Percentiles rank a stretch among this genome's conserved stretches.
These are phyloP conservation scores for Triangularia verruculosa DNA, from an alignment of 2,329 filamentous ascomycete genomes.

Conservation along the genomic window DNA sequence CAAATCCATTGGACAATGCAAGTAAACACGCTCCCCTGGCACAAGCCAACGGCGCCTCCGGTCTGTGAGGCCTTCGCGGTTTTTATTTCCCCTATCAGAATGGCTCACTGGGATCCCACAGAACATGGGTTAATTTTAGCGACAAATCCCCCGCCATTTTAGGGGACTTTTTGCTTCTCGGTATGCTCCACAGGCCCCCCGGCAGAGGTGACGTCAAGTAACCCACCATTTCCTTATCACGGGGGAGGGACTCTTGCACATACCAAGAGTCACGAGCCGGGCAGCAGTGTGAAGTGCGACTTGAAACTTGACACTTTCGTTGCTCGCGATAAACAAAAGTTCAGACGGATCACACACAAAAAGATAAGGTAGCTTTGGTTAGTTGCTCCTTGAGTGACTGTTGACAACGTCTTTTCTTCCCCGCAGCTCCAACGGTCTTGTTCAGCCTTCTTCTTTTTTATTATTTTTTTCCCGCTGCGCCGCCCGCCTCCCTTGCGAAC, in stretches of 20 bases:
- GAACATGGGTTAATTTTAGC: background rate
- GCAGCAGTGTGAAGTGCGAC: background rate
- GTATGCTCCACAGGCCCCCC: background rate
- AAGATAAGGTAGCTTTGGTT: background rate
- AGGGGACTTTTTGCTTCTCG: background rate
- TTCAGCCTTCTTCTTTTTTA: background rate
- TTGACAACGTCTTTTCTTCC: background rate
- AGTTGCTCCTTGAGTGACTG: background rate
- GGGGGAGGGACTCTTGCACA: too few relatives aligned
- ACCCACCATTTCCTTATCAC: background rate
- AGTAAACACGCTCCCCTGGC: background rate
- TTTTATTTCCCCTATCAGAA: background rate
- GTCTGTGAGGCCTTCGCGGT: background rate
- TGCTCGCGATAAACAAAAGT: background rate
- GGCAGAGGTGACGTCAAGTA: background rate
- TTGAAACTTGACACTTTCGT: background rate
- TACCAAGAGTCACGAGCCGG: background rate
- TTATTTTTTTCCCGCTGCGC: background rate
- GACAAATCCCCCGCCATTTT: background rate
- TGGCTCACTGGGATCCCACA: background rate
- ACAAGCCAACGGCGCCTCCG: background rate
- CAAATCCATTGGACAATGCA: background rate
- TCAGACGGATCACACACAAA: background rate
- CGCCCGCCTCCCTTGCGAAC: background rate
- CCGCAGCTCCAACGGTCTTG: background rate